Percentiles rank a stretch among this genome's conserved stretches.
Conservation (phyloP, 2,329 filamentous ascomycete species). For the Zasmidium citrigriseum region DNA sequence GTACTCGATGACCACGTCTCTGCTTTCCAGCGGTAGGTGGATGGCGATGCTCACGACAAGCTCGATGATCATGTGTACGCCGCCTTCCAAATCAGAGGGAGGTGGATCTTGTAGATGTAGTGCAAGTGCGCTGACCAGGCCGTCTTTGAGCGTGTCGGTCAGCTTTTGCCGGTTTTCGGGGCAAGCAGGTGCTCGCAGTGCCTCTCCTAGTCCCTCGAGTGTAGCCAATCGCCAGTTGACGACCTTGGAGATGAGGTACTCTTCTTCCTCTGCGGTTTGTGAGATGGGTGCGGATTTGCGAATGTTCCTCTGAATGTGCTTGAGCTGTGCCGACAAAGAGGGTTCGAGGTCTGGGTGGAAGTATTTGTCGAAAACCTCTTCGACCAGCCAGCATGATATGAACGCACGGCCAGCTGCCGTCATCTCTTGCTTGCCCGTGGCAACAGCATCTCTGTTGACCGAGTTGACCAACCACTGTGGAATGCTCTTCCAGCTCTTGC, state of each 20-base stretch:
- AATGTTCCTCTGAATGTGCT: conserved; percentile 85
- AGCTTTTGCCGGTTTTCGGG: conserved; percentile 65
- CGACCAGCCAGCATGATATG: conserved; percentile 85
- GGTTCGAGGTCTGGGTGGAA: conserved; percentile 89
- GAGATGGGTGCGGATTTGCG: conserved; percentile 72
- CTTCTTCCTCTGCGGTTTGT: conserved; percentile 81
- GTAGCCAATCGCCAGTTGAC: conserved; percentile 93
- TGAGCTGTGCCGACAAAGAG: conserved; percentile 74
- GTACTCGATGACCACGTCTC: conserved; percentile 86
- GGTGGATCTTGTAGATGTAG: conserved; percentile 75
- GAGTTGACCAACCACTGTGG: conserved; percentile 77
- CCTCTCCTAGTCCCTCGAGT: conserved; percentile 79
- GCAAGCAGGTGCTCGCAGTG: conserved; percentile 66
- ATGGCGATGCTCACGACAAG: conserved; percentile 81
- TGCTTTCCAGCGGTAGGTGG: conserved; percentile 85
- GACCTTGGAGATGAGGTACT: conserved; percentile 82
- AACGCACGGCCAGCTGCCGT: conserved; percentile 88
- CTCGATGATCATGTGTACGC: conserved; percentile 89
- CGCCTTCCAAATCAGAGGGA: conserved; percentile 80
- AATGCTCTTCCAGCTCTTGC: conserved; percentile 86
- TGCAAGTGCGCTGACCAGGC: conserved; percentile 69
- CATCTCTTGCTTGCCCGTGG: conserved; percentile 95
- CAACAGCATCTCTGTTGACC: conserved; percentile 81
- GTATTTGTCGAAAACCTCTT: conserved; percentile 86
- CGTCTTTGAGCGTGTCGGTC: conserved; percentile 61